These are phyloP conservation scores for Epichloe sylvatica DNA, from an alignment of 2,329 filamentous ascomycete genomes.

Conservation along the genomic window DNA sequence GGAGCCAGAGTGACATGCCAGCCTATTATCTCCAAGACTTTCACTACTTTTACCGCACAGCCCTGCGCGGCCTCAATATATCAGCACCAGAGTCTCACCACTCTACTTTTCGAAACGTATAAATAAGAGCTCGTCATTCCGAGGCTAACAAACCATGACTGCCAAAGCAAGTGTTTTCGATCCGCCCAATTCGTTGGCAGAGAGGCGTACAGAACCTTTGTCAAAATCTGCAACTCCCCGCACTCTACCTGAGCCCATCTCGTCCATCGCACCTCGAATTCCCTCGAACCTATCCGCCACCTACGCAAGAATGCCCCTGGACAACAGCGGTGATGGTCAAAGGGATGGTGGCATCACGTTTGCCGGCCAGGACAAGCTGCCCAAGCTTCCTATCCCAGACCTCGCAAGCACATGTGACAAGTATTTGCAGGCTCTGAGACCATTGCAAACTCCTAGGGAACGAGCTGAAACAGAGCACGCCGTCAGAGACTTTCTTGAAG, in stretches of 20 bases:
- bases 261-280: slow-evolving; percentile 4
- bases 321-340: slow-evolving; percentile 9
- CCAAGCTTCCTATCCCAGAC: slow-evolving; percentile 86
- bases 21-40: slow-evolving; percentile 23
- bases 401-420: slow-evolving; percentile 63
- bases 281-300: slow-evolving; percentile 15
- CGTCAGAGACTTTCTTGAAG: slow-evolving; percentile 66
- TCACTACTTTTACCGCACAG: no score
- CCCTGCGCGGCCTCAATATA: slow-evolving; percentile 28
- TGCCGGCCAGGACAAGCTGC: slow-evolving; percentile 72
- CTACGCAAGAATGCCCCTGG: slow-evolving; percentile 36
- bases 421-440: slow-evolving; percentile 66
- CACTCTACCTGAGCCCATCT: slow-evolving; percentile 24
- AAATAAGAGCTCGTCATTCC: not conserved
- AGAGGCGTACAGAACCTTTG: slow-evolving; percentile 41
- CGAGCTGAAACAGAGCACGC: slow-evolving; percentile 70
- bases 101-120: slow-evolving; percentile 50
- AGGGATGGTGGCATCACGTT: slow-evolving; percentile 70
- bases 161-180: slow-evolving; percentile 29
- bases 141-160: slow-evolving; percentile 22
- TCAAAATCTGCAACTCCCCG: slow-evolving; percentile 25
- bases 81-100: slow-evolving; percentile 65
- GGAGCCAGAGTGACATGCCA: slow-evolving; percentile 48
- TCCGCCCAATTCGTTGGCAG: slow-evolving; percentile 57
- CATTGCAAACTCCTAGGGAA: slow-evolving; percentile 68